These are phyloP conservation scores for Colletotrichum sansevieriae DNA, from an alignment of 2,329 filamentous ascomycete genomes.

Conservation along the genomic window DNA sequence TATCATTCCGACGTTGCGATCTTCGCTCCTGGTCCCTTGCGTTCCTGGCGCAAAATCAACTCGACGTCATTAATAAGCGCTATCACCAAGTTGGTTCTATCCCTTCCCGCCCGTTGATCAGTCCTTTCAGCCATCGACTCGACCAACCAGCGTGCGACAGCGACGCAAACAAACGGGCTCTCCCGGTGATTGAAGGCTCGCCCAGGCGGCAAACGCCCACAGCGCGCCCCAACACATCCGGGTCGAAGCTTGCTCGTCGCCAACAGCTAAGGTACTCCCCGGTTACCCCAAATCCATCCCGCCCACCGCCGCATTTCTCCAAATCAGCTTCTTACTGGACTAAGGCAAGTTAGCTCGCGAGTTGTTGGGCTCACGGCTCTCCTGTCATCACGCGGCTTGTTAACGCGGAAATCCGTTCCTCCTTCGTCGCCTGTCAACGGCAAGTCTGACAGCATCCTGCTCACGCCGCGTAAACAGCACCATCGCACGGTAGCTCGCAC, in stretches of 20 bases:
- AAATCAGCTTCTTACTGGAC: slow-evolving; percentile 6
- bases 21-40: slow-evolving; percentile 10
- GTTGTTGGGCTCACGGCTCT: neutral
- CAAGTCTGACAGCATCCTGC: slow-evolving; percentile 13
- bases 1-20: neutral
- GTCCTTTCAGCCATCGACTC: neutral
- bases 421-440: neutral
- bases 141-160: slow-evolving; percentile 20
- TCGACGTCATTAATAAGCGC: slow-evolving; percentile 27
- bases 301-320: slow-evolving; percentile 19
- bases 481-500: slow-evolving; percentile 22
- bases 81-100: neutral
- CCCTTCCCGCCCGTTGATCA: neutral
- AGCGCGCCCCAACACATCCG: neutral
- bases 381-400: slow-evolving; percentile 19
- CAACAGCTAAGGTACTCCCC: slow-evolving; percentile 28
- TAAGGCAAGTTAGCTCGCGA: neutral
- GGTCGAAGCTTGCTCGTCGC: slow-evolving; percentile 31
- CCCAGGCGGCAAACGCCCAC: neutral
- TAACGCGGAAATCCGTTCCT: slow-evolving; percentile 17
- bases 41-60: slow-evolving; percentile 27
- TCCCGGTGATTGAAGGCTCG: slow-evolving; percentile 9
- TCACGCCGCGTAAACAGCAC: neutral
- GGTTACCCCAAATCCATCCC: slow-evolving; percentile 7
- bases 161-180: neutral